phyloP scores from a whole-genome alignment of 2,329 filamentous ascomycete genomes.

The Trichoderma cornu-damae region DNA sequence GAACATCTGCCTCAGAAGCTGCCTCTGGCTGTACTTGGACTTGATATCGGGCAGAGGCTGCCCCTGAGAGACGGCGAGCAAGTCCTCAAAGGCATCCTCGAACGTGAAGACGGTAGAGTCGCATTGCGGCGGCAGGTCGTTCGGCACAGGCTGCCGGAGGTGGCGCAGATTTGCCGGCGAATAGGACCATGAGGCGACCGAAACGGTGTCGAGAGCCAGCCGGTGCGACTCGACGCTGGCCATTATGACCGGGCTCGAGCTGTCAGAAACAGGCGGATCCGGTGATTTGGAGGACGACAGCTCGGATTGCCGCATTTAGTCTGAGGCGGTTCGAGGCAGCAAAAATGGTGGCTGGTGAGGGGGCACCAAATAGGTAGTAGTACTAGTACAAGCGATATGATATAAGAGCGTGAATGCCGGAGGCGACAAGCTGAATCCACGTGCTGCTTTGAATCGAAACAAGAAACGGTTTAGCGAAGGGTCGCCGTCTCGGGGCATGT shows the following conservation, averaged over 20 bases:
- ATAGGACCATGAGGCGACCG: constrained; percentile 28
- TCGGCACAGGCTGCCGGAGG: constrained; percentile 45
- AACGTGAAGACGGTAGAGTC: constrained; percentile 45
- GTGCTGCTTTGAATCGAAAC: constrained; percentile 24
- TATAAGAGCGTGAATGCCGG: constrained; percentile 23
- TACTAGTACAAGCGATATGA: too few relatives aligned
- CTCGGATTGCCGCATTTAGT: not conserved
- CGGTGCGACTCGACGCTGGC: not conserved
- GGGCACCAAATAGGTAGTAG: constrained; percentile 21
- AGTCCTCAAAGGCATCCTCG: constrained; percentile 54
- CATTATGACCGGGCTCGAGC: constrained; percentile 13
- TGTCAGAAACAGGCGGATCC: constrained; percentile 7
- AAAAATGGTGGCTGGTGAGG: constrained; percentile 19
- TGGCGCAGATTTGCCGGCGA: constrained; percentile 36
- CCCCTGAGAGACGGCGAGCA: constrained; percentile 45
- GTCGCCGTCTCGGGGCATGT: constrained; percentile 23
- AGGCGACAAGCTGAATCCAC: constrained; percentile 36
- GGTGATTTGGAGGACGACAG: not conserved
- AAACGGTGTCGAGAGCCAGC: constrained; percentile 21
- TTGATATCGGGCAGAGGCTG: constrained; percentile 39
- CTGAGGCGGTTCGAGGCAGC: constrained; percentile 18
- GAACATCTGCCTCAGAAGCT: constrained; percentile 36
- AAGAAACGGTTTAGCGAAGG: constrained; percentile 19
- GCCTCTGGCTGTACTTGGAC: constrained; percentile 33
- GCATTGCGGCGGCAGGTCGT: constrained; percentile 36